A percentile compares a stretch with the other conserved stretches of the same genome.
phyloP scores from a whole-genome alignment of 2,329 filamentous ascomycete genomes.

The Chaetomium olivaceum region DNA sequence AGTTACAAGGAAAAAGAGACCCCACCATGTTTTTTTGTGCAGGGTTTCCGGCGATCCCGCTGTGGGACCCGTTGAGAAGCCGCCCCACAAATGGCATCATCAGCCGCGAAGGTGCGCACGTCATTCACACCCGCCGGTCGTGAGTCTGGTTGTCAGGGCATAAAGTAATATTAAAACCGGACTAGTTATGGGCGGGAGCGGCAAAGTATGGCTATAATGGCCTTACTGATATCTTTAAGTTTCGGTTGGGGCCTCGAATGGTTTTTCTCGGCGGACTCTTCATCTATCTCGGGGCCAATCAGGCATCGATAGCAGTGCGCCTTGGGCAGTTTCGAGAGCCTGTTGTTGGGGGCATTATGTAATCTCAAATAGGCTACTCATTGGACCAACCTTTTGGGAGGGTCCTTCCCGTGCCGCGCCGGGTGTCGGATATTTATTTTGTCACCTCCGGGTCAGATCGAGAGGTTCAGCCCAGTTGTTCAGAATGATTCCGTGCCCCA shows the following conservation, averaged over 20 bases:
- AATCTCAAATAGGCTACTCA: not conserved
- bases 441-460: constrained; percentile 23
- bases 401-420: constrained; percentile 26
- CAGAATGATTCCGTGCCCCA: not conserved
- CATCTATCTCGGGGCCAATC: constrained; percentile 27
- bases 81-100: constrained; percentile 22
- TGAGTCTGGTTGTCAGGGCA: constrained; percentile 6
- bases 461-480: constrained; percentile 24
- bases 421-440: constrained; percentile 23
- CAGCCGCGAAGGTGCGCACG: not conserved
- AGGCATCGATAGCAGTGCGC: not conserved
- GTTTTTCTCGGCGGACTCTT: not conserved
- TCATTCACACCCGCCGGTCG: not conserved
- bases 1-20: not conserved
- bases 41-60: constrained; percentile 21
- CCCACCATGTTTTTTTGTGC: constrained; percentile 1
- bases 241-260: not conserved
- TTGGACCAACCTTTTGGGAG: constrained; percentile 4
- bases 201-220: constrained; percentile 7
- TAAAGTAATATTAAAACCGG: constrained; percentile 26
- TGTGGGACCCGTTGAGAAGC: constrained; percentile 6
- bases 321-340: constrained; percentile 12
- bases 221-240: not conserved
- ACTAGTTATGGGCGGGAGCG: constrained; percentile 19
- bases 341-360: constrained; percentile 5